Base-by-base conservation (phyloP, 108 stramenopile genomes). In the Seminavis robusta region DNA sequence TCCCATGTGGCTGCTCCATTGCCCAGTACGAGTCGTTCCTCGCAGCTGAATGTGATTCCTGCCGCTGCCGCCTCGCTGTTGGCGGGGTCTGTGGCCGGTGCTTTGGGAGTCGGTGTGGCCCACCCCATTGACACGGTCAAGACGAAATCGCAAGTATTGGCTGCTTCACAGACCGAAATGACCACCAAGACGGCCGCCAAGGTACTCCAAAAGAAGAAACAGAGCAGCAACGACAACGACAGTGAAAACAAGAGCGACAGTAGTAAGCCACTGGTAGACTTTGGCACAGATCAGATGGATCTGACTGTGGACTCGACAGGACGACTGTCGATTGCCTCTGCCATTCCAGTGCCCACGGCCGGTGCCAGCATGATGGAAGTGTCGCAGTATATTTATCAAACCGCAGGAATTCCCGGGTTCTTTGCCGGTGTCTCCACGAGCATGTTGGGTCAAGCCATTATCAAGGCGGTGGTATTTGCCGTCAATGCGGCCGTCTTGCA, bases 361-460 rank as follows among this genome's bases (percentile, higher is more conserved):
- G 64, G 36, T 15, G 48, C 47, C 43, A 59, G 39, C 21, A 47
- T 45, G 36, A 8, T 32, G 36, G 55, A 57, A 17, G 16, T 65
- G 26, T 33, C 40, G 27, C 38, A 32, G 19, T 62, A 67, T 39
- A 65, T 74, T 38, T 73, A 32, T 52, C 50, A 33, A n/a, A 60
- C 45, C 23, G 59, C 67, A 44, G 82, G 78, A 28, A 17, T 73
- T 8, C 21, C 4, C 9, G 78, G 82, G 25, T 83, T 84, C 54
- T 84, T 74, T 64, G 69, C 60, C n/a, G 84, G 84, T 4, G 77
- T 81, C 20, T 56, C 54, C 11, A 58, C 59, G 27, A 55, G 17
- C 52, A 80, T 85, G 77, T 51, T 79, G 36, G 84, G 84, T 32
- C 77, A 81, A 62, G 84, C 80, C 11, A 49, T 81, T 11, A 81